Base-by-base conservation (phyloP, 208 protist genomes). In the Balamuthia mandrillaris region DNA sequence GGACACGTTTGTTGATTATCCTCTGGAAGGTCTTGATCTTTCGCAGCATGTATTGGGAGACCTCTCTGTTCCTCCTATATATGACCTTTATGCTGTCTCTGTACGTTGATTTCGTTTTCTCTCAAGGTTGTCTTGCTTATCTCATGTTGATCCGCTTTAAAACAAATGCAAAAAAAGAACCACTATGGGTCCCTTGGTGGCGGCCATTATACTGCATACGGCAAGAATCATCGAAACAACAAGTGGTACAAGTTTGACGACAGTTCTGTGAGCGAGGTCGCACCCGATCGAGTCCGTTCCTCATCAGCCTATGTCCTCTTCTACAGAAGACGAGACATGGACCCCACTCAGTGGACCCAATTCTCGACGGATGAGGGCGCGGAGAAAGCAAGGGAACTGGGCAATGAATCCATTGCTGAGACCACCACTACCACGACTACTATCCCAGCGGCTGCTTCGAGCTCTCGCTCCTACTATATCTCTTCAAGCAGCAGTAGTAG, bases 171-270 rank as follows among this genome's bases (percentile, higher is more conserved):
- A 51, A 14, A 14, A 79, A 16, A 84, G 27, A 93, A 94, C 44
- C 92, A 94, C 44, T 89, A 61, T 31, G 92, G 92, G 31, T 58
- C 61, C 12, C 37, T 94, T 5, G 63, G 72, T n/a, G 88, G 88
- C 54, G 92, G 92, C 12, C 92, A 94, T 79, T 94, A 94, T 79
- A 94, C 88, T 52, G 88, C 91, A 33, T 88, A 91, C 77, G 70
- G 49, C 85, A 88, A 87, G 51, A 87, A 86, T 58, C 72, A 77
- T 24, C 35, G 68, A 21, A 77, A 82, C 9, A 52, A 77, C 45
- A 78, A 90, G 75, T 92, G 88, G 89, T 86, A 86, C 39, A 83
- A 86, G 29, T 92, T 92, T 72, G 87, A 92, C 42, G 90, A 92
- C 74, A 81, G 51, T 14, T 47, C 51, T n/a, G 87, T 60, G 0